Evolutionary conservation across 805 yeast genomes (phyloP).

Genomic region (Candida oleophila): DNA sequence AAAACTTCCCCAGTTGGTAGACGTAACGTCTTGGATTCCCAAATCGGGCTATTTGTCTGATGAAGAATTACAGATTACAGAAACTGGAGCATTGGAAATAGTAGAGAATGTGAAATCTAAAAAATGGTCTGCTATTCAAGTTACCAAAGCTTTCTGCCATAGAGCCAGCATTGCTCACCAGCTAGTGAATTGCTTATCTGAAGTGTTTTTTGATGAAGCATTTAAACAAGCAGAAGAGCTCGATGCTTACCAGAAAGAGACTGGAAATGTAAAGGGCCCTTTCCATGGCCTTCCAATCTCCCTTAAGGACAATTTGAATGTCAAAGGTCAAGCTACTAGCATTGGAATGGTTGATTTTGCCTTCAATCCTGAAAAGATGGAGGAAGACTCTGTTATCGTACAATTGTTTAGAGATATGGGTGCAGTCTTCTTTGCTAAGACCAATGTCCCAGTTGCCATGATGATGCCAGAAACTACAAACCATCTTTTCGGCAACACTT

Average conservation of each 20-base stretch:
- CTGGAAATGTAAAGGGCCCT: constrained; percentile 22
- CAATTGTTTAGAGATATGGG: constrained; percentile 43
- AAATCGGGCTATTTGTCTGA: constrained; percentile 28
- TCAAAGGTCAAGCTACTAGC: constrained; percentile 48
- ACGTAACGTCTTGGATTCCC: constrained; percentile 36
- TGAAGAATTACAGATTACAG: constrained; percentile 41
- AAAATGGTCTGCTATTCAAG: constrained; percentile 41
- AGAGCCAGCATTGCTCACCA: constrained; percentile 61
- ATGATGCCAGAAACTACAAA: constrained; percentile 48
- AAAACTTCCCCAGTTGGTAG: constrained; percentile 30
- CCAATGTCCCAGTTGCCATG: constrained; percentile 53
- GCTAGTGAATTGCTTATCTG: constrained; percentile 40
- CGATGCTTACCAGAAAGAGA: constrained; percentile 19
- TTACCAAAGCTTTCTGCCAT: constrained; percentile 55
- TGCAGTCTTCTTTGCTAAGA: constrained; percentile 55
- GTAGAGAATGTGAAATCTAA: constrained; percentile 29
- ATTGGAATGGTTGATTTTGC: constrained; percentile 49
- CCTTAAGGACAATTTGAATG: constrained; percentile 44
- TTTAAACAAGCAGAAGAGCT: constrained; percentile 20
- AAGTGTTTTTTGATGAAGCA: constrained; percentile 33
- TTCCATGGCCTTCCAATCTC: constrained; percentile 32
- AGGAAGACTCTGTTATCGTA: constrained; percentile 40
- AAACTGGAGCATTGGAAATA: constrained; percentile 25
- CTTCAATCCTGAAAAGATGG: constrained; percentile 31
- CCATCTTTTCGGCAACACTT: constrained; percentile 45